Base-by-base conservation (phyloP, 768 basidiomycete species). In the Asterophora lycoperdoides region DNA sequence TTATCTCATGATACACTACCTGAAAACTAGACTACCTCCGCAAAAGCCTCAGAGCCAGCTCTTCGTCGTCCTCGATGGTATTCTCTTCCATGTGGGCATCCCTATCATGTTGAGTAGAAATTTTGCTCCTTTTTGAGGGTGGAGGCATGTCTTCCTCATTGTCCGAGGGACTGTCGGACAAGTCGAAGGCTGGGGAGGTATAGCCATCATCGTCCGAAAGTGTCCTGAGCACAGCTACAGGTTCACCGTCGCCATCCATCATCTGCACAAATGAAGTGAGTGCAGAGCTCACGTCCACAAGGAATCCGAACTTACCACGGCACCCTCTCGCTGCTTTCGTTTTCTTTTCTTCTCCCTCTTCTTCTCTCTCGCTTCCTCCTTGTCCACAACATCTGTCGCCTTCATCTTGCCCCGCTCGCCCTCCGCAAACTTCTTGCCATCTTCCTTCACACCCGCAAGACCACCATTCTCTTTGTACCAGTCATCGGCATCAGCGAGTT, bases 321-420 rank as follows among this genome's bases (percentile, higher is more conserved):
- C 74, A 46, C 67, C 72, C 60, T 90, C 87, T 32, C 78, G 75
- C 48, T 91, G 86, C 68, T 94, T 95, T 60, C 89, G 72, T 69
- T 93, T 95, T 54, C 89, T 72, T 73, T 95, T 96, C 77, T 89
- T 93, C 65, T 96, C 94, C 54, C 77, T 70, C 69, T 84, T 88
- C 78, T 93, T 94, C 61, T 87, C 90, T 64, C 77, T 86, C 5
- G 89, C 93, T 57, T 89, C 81, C 50, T 80, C 78, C 68, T 88
- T 87, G 69, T 99, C 95, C 38, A 69, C 48, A 39, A 82, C 73
- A 62, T 95, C 91, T 19, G 77, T 79, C 9, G 75, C 69, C 56
- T 71, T 76, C 78, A 97, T 75, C 72, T 79, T 85, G 44, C 74
- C 78, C 51, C 82, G 71, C 68, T 95, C 91, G 38, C 72, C 76